Conservation (phyloP, 176 grass and related monocot species). For the Triticum timopheevii region DNA sequence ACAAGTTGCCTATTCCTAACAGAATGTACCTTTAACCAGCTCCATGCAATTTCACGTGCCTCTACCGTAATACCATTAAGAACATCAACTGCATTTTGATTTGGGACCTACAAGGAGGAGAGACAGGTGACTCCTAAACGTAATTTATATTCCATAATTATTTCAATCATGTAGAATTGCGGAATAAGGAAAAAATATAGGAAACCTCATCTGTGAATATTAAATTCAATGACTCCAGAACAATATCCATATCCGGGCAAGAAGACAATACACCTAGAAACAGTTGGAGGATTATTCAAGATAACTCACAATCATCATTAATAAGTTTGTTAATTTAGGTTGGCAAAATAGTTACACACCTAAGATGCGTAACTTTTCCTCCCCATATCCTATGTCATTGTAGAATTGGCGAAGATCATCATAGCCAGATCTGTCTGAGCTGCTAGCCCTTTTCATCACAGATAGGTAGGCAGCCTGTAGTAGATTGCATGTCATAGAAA, state of each 20-base stretch:
- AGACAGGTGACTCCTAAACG: neutral
- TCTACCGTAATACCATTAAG: slow-evolving; percentile 41
- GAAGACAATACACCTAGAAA: slow-evolving; percentile 42
- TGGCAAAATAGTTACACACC: slow-evolving; percentile 30
- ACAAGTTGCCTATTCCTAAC: too few relatives aligned
- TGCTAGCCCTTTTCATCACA: slow-evolving; percentile 63
- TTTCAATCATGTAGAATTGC: too few relatives aligned
- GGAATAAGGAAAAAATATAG: too few relatives aligned
- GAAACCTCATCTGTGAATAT: slow-evolving; percentile 58
- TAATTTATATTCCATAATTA: neutral
- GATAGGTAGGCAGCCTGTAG: slow-evolving; percentile 67
- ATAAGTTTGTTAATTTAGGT: neutral
- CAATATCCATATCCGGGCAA: slow-evolving; percentile 63
- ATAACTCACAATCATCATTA: neutral
- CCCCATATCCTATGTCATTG: slow-evolving; percentile 32
- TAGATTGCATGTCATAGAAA: slow-evolving; percentile 8
- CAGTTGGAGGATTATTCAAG: slow-evolving; percentile 13
- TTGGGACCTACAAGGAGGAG: slow-evolving; percentile 48
- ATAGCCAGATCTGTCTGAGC: slow-evolving; percentile 55
- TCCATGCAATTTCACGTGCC: slow-evolving; percentile 61
- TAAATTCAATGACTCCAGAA: slow-evolving; percentile 69
- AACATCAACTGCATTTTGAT: slow-evolving; percentile 56
- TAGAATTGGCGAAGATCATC: slow-evolving; percentile 69
- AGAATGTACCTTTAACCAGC: slow-evolving; percentile 72
- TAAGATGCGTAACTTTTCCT: slow-evolving; percentile 59